Conservation (phyloP, 495 filamentous ascomycete genomes). For the Aspergillus cristatus region DNA sequence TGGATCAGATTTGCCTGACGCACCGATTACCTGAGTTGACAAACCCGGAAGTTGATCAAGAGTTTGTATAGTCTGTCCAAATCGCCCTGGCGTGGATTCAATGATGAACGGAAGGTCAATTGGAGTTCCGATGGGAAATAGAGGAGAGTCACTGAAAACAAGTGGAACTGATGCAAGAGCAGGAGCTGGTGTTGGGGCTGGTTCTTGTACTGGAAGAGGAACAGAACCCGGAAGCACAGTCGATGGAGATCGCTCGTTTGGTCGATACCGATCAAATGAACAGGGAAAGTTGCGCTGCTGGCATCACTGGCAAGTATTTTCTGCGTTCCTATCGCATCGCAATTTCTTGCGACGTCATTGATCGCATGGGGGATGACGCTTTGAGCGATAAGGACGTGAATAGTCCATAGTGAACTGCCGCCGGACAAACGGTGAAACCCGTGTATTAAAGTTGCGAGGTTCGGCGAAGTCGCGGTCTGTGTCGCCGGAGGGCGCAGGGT, state of each 20-base stretch:
- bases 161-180: too few relatives aligned
- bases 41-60: slow-evolving; percentile 7
- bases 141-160: too few relatives aligned
- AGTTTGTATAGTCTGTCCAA: slow-evolving; percentile 7
- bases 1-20: slow-evolving; percentile 13
- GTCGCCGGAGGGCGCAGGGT: too few relatives aligned
- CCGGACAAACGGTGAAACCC: background rate
- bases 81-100: slow-evolving; percentile 1
- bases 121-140: background rate
- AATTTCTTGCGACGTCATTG: slow-evolving; percentile 10
- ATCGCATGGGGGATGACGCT: slow-evolving; percentile 10
- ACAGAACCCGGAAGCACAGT: too few relatives aligned
- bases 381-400: slow-evolving; percentile 11
- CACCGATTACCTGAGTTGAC: slow-evolving; percentile 7
- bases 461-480: background rate
- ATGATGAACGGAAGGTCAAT: background rate
- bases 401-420: background rate
- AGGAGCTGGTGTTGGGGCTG: background rate
- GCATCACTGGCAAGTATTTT: slow-evolving; percentile 1
- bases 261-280: background rate
- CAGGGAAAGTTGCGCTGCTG: background rate
- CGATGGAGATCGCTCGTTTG: too few relatives aligned
- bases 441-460: background rate
- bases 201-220: too few relatives aligned
- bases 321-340: slow-evolving; percentile 1